Conservation (phyloP, 2,329 filamentous ascomycete genomes). For the Microdochium nivale region DNA sequence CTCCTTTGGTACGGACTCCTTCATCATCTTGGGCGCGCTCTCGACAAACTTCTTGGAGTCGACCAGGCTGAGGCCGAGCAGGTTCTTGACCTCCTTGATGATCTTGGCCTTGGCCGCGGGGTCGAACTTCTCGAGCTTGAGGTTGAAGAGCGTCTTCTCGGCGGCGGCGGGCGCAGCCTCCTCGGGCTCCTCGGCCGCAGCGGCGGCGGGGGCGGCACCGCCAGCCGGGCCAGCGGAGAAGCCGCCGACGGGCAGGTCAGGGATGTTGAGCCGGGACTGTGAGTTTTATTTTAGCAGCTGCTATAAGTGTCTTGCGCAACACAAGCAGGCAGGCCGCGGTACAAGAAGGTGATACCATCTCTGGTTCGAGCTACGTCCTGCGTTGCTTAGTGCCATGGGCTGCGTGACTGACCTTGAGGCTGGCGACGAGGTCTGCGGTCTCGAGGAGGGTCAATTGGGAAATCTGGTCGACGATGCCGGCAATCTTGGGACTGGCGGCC, state of each 20-base stretch:
- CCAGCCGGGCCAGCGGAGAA: constrained; percentile 66
- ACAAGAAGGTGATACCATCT: no score
- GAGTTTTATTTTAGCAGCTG: constrained; percentile 6
- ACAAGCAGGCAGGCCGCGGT: no score
- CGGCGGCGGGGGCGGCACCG: constrained; percentile 49
- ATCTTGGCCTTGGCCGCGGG: constrained; percentile 90
- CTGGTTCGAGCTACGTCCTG: no score
- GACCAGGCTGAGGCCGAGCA: constrained; percentile 91
- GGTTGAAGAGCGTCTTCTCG: constrained; percentile 94
- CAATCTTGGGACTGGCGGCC: constrained; percentile 78
- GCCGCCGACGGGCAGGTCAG: constrained; percentile 89
- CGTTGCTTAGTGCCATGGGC: neutral
- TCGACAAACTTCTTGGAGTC: constrained; percentile 99
- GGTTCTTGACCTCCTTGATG: constrained; percentile 98
- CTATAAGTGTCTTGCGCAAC: no score
- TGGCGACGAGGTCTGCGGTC: constrained; percentile 90
- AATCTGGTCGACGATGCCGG: constrained; percentile 94
- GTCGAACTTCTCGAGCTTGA: constrained; percentile 91
- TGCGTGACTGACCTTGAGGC: constrained; percentile 74
- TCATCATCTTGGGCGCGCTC: constrained; percentile 95
- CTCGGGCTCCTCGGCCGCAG: constrained; percentile 71
- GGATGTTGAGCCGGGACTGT: constrained; percentile 91
- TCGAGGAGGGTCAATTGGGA: constrained; percentile 95
- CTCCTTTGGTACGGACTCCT: constrained; percentile 97
- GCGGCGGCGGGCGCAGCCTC: constrained; percentile 81